Base-by-base conservation (phyloP, 1,139 yeast species). In the Taphrina pruni region DNA sequence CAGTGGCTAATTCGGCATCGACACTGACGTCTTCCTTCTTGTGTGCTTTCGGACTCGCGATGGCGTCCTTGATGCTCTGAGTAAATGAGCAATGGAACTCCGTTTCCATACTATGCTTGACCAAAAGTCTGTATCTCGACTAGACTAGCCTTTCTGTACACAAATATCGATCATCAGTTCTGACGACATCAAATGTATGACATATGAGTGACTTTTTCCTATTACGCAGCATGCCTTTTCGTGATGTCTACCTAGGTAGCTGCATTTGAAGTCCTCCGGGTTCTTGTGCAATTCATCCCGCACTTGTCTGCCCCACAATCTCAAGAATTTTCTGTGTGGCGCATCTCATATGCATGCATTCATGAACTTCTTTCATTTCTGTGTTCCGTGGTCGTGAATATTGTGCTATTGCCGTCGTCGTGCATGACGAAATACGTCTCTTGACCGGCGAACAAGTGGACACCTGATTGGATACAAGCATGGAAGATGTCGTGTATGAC, bases 401-500 rank as follows among this genome's bases (percentile, higher is more conserved):
- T 26, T 26, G 32, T 26, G 32, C 32, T 26, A 4, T 26, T 26
- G 32, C 32, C 4, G 32, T 26, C 32, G 32, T 26, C 32, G 32
- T 26, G 32, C 32, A 26, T 26, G 32, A 26, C 32, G 32, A n/a
- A 7, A 11, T 21, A 46, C 26, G 7, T 46, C 20, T 9, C 17
- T 17, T 17, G 26, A 11, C 43, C 6, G 43, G 3, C 43, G 11
- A 39, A 9, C 14, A 26, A 26, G 32, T 26, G 3, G 6, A 14
- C 6, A 17, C 48, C 48, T 7, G 48, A 20, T 45, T 17, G 43
- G 14, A 14, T 11, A 9, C 11, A 11, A n/a, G n/a, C 41, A 54
- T 54, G 57, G 60, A 56, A 20, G 26, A 38, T 39, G 50, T 41
- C 14, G 36, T 56, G 14, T 56, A 38, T n/a, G 60, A 56, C 12